Base-by-base conservation (phyloP, 1,284 basidiomycete species). In the Pseudozyma tsukubaensis region DNA sequence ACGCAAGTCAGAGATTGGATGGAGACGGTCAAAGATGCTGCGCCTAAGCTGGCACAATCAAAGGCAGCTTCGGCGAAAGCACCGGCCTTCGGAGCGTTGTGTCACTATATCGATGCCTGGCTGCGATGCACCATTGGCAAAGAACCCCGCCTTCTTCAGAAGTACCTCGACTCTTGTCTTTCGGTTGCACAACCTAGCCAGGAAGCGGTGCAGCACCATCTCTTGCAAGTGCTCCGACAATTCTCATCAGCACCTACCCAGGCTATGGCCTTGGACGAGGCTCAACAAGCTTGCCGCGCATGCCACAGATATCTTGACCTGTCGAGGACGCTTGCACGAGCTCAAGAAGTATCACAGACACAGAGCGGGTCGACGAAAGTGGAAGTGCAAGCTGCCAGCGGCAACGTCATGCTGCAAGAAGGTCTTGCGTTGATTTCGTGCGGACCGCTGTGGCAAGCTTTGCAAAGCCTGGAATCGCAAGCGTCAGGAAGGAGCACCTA, bases 1-100 rank as follows among this genome's bases (percentile, higher is more conserved):
- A 93, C 91, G 57, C 93, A 94, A 79, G 87, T 95, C 6, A 85
- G 79, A 88, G 89, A 88, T 0, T 96, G 93, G 93, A 87, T 76
- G 39, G 69, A 72, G 9, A 18, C 60, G 6, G 34, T 67, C n/a
- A 55, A 52, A 9, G 61, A 74, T n/a, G 48, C 52, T 43, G 47
- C 53, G 19, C 43, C 35, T 16, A 29, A 18, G 8, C 12, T 53
- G 29, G 18, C 10, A 18, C 14, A 14, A 11, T 0, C 44, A 2
- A 3, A 2, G 5, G 4, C 29, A 37, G 19, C 40, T 3, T 54
- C 60, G 1, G 43, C 40, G 19, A 40, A 40, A 7, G 58, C 57
- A 42, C 53, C 61, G 14, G 61, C 58, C n/a, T 59, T 59, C 9
- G 67, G 61, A 34, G 57, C 67, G 9, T 39, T 70, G 7, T 60